Conservation (phyloP, 1,139 yeast species). For the Scheffersomyces segobiensis region DNA sequence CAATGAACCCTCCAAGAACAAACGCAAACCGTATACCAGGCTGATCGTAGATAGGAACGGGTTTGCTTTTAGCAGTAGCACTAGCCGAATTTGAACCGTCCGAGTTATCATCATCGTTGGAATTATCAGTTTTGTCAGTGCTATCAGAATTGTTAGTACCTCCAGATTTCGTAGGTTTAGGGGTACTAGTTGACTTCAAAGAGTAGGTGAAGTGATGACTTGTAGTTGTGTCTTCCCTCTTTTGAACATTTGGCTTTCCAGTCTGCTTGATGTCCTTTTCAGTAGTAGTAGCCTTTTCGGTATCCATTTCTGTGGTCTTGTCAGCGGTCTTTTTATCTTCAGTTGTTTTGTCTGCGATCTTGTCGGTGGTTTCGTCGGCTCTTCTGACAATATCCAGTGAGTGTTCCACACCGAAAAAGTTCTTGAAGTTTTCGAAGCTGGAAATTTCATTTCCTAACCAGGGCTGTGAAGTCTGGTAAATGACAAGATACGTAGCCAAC, state of each 20-base stretch:
- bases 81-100: not conserved
- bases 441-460: not conserved
- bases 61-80: not conserved
- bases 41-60: slow-evolving; percentile 11
- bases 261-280: not conserved
- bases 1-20: slow-evolving; percentile 30
- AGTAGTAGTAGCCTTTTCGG: not conserved
- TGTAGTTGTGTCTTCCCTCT: slow-evolving; percentile 5
- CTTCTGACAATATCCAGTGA: not conserved
- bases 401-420: not conserved
- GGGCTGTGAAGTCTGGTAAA: not conserved
- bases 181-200: not conserved
- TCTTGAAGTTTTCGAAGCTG: not conserved
- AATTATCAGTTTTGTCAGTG: slow-evolving; percentile 15
- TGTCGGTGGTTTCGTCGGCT: not conserved
- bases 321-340: not conserved
- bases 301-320: not conserved
- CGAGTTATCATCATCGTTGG: slow-evolving; percentile 11
- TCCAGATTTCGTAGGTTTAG: not conserved
- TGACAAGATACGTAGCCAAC: not conserved
- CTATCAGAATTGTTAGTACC: slow-evolving; percentile 1
- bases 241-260: not conserved
- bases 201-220: slow-evolving; percentile 4
- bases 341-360: not conserved
- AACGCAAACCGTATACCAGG: slow-evolving; percentile 24